A percentile compares a stretch with the other conserved stretches of the same genome.
These are phyloP conservation scores for Pseudocercospora fuligena DNA, from an alignment of 2,329 filamentous ascomycete species.

Conservation along the genomic window DNA sequence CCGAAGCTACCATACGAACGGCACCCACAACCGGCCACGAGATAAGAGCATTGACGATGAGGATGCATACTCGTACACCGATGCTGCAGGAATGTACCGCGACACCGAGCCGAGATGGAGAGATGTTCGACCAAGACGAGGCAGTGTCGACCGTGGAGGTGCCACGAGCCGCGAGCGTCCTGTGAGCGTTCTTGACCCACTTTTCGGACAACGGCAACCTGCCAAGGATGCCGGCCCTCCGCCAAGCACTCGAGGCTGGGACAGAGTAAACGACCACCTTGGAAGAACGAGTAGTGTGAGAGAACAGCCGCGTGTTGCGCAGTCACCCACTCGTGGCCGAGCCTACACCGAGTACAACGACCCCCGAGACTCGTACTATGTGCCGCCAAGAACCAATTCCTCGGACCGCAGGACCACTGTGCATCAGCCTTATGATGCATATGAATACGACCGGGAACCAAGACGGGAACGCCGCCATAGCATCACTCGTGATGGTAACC, in stretches of 20 bases:
- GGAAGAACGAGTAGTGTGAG: slow-evolving; percentile 54
- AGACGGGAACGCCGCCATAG: slow-evolving; percentile 42
- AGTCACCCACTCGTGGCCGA: slow-evolving; percentile 36
- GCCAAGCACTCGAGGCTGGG: slow-evolving; percentile 71
- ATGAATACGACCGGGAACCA: slow-evolving; percentile 51
- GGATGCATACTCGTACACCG: slow-evolving; percentile 55
- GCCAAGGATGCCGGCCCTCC: slow-evolving; percentile 59
- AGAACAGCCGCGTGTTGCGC: slow-evolving; percentile 37
- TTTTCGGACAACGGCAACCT: slow-evolving; percentile 36
- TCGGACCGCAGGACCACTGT: slow-evolving; percentile 49
- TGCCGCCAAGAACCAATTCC: slow-evolving; percentile 40
- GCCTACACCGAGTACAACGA: slow-evolving; percentile 33
- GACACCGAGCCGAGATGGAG: slow-evolving; percentile 56
- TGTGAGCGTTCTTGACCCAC: slow-evolving; percentile 48
- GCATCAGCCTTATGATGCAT: slow-evolving; percentile 37
- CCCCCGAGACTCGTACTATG: slow-evolving; percentile 46
- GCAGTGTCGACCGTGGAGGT: slow-evolving; percentile 49
- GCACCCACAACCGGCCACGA: slow-evolving; percentile 28
- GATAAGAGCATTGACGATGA: slow-evolving; percentile 46
- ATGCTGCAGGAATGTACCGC: slow-evolving; percentile 56
- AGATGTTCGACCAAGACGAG: slow-evolving; percentile 45
- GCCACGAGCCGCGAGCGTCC: slow-evolving; percentile 48
- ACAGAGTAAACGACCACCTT: slow-evolving; percentile 63
- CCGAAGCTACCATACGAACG: slow-evolving; percentile 38
- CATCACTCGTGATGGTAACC: slow-evolving; percentile 40